Conservation (phyloP, 2,329 filamentous ascomycete species). For the Aureobasidium musti region DNA sequence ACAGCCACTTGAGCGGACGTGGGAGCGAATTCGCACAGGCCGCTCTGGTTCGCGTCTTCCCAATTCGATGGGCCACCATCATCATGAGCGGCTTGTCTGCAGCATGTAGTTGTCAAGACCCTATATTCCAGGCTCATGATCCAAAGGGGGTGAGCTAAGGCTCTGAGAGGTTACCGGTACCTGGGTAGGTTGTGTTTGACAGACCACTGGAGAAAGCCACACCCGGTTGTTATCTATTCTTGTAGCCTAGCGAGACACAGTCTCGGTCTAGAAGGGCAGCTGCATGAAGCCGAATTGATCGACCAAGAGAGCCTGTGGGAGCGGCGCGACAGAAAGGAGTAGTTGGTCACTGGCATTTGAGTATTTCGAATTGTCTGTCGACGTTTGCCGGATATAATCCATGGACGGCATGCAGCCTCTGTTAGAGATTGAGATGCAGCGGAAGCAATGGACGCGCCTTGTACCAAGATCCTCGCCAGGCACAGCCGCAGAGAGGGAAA, state of each 20-base stretch:
- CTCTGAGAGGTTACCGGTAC: slow-evolving; percentile 25
- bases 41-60: neutral
- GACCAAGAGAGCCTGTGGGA: slow-evolving; percentile 2
- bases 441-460: neutral
- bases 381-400: neutral
- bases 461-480: slow-evolving; percentile 6
- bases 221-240: slow-evolving; percentile 19
- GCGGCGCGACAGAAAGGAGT: neutral
- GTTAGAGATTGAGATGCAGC: neutral
- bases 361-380: neutral
- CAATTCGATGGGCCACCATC: neutral
- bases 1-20: neutral
- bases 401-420: slow-evolving; percentile 5
- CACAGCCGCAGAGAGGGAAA: neutral
- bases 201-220: slow-evolving; percentile 26
- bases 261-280: slow-evolving; percentile 23
- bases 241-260: slow-evolving; percentile 11
- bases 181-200: slow-evolving; percentile 25
- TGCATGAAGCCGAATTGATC: slow-evolving; percentile 26
- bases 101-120: neutral
- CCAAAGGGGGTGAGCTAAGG: neutral
- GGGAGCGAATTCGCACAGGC: neutral
- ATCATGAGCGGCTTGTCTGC: neutral
- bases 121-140: neutral
- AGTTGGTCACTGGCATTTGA: neutral